Evolutionary conservation across 306 rosid genomes (phyloP).

Genomic region (Quercus cerris): DNA sequence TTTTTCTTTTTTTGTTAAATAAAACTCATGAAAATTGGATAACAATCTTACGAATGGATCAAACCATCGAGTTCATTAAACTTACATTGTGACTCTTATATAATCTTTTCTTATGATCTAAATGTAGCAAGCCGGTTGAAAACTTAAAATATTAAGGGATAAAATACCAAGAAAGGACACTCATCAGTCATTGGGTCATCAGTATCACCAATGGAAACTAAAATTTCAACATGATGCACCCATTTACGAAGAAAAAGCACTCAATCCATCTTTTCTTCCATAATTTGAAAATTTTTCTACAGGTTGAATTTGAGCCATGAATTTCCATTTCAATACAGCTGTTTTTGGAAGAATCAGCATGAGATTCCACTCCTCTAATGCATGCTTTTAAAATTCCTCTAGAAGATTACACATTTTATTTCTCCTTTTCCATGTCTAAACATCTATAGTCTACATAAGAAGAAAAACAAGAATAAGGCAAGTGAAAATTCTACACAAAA

Average conservation of each 20-base stretch:
- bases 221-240: no score
- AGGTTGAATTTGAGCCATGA: conserved; percentile 25
- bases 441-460: conserved; percentile 53
- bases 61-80: no score
- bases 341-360: conserved; percentile 16
- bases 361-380: conserved; percentile 25
- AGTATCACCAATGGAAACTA: no score
- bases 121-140: no score
- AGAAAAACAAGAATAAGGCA: not conserved
- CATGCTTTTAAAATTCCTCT: conserved; percentile 73
- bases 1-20: no score
- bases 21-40: no score
- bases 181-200: no score
- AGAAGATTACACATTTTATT: conserved; percentile 52
- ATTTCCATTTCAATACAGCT: conserved; percentile 20
- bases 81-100: no score
- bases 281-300: conserved; percentile 42
- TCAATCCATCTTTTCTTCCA: conserved; percentile 41
- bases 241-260: not conserved
- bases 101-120: no score
- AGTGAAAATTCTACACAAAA: not conserved
- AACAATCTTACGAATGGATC: no score
- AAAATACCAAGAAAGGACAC: no score
- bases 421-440: conserved; percentile 60
- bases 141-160: no score